phyloP scores from a whole-genome alignment of 1,139 yeast genomes.

The Debaryomycetaceae sp. region DNA sequence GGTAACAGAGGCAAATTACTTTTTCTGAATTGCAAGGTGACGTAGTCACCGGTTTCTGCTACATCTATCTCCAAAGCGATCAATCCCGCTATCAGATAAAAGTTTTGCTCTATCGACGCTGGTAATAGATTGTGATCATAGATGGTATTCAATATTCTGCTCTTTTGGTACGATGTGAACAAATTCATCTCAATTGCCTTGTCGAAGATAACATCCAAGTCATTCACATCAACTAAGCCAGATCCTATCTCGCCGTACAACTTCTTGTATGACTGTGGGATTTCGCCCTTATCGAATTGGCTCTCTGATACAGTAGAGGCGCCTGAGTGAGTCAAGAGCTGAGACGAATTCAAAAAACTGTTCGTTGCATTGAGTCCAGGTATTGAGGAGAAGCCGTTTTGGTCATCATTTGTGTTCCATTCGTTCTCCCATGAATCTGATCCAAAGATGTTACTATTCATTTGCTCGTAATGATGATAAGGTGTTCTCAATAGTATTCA shows the following conservation, averaged over 20 bases:
- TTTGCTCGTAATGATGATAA: not conserved
- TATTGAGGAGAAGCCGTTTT: constrained; percentile 3
- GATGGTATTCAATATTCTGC: constrained; percentile 31
- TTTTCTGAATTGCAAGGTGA: constrained; percentile 37
- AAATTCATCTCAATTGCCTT: constrained; percentile 25
- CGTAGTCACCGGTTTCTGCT: constrained; percentile 43
- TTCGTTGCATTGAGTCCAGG: constrained; percentile 8
- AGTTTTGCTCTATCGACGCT: constrained; percentile 24
- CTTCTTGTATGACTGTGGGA: constrained; percentile 24
- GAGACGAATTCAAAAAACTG: constrained; percentile 25
- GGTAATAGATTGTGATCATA: constrained; percentile 39
- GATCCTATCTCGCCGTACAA: constrained; percentile 18
- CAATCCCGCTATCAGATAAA: constrained; percentile 36
- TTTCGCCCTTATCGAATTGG: constrained; percentile 9
- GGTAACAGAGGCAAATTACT: constrained; percentile 36
- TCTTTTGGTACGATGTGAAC: constrained; percentile 30
- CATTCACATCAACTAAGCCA: constrained; percentile 23
- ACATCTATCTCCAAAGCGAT: constrained; percentile 39
- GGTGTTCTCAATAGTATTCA: not conserved
- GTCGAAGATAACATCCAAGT: constrained; percentile 30
- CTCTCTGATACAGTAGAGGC: constrained; percentile 1
- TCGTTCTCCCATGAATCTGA: constrained; percentile 44
- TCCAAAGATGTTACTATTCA: constrained; percentile 21
- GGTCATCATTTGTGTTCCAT: constrained; percentile 27
- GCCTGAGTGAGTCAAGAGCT: constrained; percentile 13